Conservation (phyloP, 1,139 yeast genomes). For the Pichia cactophila region DNA sequence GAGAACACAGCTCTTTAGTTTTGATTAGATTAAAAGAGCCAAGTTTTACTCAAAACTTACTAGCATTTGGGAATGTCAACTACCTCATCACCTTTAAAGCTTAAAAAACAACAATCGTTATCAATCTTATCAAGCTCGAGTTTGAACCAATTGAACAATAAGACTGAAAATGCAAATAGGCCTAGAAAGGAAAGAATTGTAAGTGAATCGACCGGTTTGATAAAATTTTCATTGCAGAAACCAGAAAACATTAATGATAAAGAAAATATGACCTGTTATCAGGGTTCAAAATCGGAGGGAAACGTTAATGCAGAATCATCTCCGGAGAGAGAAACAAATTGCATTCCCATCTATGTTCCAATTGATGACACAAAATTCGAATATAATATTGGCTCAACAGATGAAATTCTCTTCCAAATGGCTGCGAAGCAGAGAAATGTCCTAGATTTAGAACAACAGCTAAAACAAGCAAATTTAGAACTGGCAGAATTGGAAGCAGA, state of each 20-base stretch:
- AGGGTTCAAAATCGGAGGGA: not conserved
- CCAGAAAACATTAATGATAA: slow-evolving; percentile 1
- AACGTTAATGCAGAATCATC: not conserved
- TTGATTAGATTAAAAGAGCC: too few species aligned
- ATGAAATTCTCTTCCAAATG: slow-evolving; percentile 28
- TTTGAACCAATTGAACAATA: slow-evolving; percentile 20
- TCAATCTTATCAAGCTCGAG: slow-evolving; percentile 25
- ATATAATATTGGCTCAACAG: not conserved
- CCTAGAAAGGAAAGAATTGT: slow-evolving; percentile 26
- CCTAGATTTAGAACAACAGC: slow-evolving; percentile 32
- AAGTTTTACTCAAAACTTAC: not conserved
- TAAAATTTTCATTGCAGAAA: slow-evolving; percentile 25
- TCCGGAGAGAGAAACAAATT: not conserved
- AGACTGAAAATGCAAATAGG: not conserved
- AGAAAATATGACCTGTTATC: not conserved
- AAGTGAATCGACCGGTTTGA: slow-evolving; percentile 29
- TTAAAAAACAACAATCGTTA: slow-evolving; percentile 25
- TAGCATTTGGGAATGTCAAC: slow-evolving; percentile 1
- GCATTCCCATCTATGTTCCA: slow-evolving; percentile 15
- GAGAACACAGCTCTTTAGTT: too few species aligned
- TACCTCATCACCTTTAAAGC: slow-evolving; percentile 8
- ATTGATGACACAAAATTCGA: slow-evolving; percentile 3
- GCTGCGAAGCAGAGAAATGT: slow-evolving; percentile 41
- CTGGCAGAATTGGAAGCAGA: slow-evolving; percentile 29
- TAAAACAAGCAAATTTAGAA: slow-evolving; percentile 32